A percentile compares a stretch with the other conserved stretches of the same genome.
Conservation (phyloP, 2,329 filamentous ascomycete genomes). For the Pseudocercospora pini-densiflorae region DNA sequence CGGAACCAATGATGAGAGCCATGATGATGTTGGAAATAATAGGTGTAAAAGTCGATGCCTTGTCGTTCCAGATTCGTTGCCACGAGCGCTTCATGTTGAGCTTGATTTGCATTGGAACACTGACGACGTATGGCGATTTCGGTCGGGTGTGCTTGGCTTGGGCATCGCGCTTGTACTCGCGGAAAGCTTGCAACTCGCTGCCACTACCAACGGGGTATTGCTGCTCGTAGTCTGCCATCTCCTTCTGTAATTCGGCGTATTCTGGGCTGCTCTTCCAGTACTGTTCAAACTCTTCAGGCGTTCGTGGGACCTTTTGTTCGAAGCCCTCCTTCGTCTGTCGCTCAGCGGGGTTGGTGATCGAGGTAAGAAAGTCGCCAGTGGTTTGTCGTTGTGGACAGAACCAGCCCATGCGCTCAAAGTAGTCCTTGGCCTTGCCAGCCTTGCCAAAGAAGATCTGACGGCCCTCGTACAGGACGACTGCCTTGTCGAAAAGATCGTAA, state of each 20-base stretch:
- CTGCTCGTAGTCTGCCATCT: constrained; percentile 58
- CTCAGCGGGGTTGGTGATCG: constrained; percentile 68
- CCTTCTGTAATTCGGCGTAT: constrained; percentile 47
- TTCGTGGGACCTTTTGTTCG: constrained; percentile 66
- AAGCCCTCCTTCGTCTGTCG: constrained; percentile 61
- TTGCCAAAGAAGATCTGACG: constrained; percentile 77
- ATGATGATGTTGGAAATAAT: constrained; percentile 58
- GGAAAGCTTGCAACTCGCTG: constrained; percentile 48
- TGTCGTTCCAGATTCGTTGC: constrained; percentile 59
- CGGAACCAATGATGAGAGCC: constrained; percentile 64
- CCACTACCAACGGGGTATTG: constrained; percentile 51
- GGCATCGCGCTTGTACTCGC: constrained; percentile 54
- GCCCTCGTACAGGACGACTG: constrained; percentile 74
- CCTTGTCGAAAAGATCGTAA: constrained; percentile 75
- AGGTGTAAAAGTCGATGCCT: constrained; percentile 52
- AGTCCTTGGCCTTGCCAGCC: constrained; percentile 61
- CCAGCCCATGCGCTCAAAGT: constrained; percentile 73
- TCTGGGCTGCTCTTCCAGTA: constrained; percentile 56
- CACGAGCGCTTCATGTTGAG: constrained; percentile 57
- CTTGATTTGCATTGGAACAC: constrained; percentile 58
- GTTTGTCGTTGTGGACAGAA: constrained; percentile 69
- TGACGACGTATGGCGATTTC: constrained; percentile 64
- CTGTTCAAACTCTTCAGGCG: constrained; percentile 69
- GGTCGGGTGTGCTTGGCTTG: constrained; percentile 60
- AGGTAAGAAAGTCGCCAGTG: constrained; percentile 71